Evolutionary conservation across 805 yeast species (phyloP), one percentile per base, ranked within the genome.

Genomic region (Kodamaea jinghongensis): DNA sequence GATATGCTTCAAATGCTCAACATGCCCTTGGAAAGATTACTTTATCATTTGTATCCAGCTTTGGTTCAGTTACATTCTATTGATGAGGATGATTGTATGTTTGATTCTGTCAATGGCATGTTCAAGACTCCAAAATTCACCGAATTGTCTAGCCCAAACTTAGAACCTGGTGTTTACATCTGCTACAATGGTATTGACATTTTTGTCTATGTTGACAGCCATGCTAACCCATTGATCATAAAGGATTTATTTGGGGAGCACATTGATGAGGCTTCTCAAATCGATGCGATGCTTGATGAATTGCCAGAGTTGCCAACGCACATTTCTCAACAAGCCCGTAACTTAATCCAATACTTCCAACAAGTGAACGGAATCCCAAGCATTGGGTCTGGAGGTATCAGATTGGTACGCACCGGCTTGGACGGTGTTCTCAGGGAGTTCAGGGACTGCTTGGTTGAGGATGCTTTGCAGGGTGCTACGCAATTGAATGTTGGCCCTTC

Each of bases 41-140:
- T 80, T 15, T 75, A 75, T 43, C 80, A 78, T 45, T 68, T 93
- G 28, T 93, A 90, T 54, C 98, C 99, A 1, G 79, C 84, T 8
- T 67, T 91, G 41, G 70, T 85, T 23, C 86, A 85, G 28, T 59
- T 91, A 17, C 96, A 89, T 56, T 71, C 76, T 3, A 60, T 86
- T 42, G 62, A 63, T 2, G 83, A 76, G 7, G 65, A 64, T 1
- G 95, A 86, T 45, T 79, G 68, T 6, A 26, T 54, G 31, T 35
- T 49, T 11, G 55, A 55, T 1, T 36, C 45, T 4, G 52, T 42
- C 12, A 61, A 67, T 51, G 48, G 74, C 56, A 39, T 60, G 44
- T 75, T 78, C 56, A 60, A 51, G n/a, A 51, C 72, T 47, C 95
- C 83, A 2, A 63, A 46, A 47, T 73, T 63, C 49, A 61, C 66